These are phyloP conservation scores for Emergomyces orientalis DNA, from an alignment of 2,329 filamentous ascomycete species.

Conservation along the genomic window DNA sequence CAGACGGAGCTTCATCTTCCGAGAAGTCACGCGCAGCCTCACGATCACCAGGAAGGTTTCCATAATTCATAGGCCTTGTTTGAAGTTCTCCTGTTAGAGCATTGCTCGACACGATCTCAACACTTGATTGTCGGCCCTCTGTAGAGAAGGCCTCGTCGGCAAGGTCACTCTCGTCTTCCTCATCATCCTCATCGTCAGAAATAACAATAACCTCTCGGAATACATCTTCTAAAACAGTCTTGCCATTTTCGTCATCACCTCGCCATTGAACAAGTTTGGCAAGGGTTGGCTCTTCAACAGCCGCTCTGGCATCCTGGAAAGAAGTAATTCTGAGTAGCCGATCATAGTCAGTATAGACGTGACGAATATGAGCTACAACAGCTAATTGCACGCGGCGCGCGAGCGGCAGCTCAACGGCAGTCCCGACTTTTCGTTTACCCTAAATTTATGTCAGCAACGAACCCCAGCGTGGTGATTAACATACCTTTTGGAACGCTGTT, in stretches of 20 bases:
- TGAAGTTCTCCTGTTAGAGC: slow-evolving; percentile 28
- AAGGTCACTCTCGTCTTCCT: slow-evolving; percentile 30
- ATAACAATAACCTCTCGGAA: slow-evolving; percentile 57
- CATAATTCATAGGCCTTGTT: slow-evolving; percentile 24
- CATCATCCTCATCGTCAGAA: slow-evolving; percentile 50
- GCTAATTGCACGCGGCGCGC: slow-evolving; percentile 52
- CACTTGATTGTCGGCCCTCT: slow-evolving; percentile 29
- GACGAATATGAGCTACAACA: slow-evolving; percentile 53
- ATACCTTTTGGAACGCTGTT: slow-evolving; percentile 51
- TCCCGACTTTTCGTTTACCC: slow-evolving; percentile 51
- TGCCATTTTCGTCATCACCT: slow-evolving; percentile 48
- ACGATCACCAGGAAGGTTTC: slow-evolving; percentile 14
- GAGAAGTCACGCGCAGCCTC: slow-evolving; percentile 23
- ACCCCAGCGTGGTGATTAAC: slow-evolving; percentile 13
- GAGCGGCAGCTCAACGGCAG: slow-evolving; percentile 44
- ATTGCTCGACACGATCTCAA: slow-evolving; percentile 37
- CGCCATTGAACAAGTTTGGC: slow-evolving; percentile 54
- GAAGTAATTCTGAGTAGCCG: slow-evolving; percentile 44
- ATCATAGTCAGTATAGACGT: slow-evolving; percentile 55
- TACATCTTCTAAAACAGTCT: slow-evolving; percentile 50
- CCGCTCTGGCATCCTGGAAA: slow-evolving; percentile 46
- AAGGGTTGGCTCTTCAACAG: slow-evolving; percentile 48
- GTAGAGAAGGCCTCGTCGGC: slow-evolving; percentile 20
- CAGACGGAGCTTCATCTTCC: slow-evolving; percentile 30
- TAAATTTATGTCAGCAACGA: slow-evolving; percentile 24